Evolutionary conservation across 192 early-diverging fungal genomes (phyloP).

Genomic region (Gaertneriomyces sp.): DNA sequence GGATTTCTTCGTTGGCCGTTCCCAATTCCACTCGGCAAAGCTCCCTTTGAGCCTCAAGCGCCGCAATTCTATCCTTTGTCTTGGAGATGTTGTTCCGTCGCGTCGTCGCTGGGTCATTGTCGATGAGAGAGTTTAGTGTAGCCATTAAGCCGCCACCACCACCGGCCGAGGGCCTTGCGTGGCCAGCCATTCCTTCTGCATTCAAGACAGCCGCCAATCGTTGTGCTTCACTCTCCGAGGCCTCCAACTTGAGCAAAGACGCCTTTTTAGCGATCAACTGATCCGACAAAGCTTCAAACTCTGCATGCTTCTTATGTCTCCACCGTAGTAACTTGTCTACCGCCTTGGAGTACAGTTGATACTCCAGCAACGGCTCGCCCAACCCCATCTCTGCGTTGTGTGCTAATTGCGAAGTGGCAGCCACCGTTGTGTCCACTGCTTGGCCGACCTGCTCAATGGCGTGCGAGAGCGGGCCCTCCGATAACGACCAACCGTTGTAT

Average conservation of each 20-base stretch:
- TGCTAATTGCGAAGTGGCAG: slow-evolving; percentile 67
- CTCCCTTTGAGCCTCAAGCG: slow-evolving; percentile 78
- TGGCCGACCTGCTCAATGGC: slow-evolving; percentile 91
- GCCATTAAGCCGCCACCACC: slow-evolving; percentile 28
- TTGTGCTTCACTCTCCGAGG: slow-evolving; percentile 61
- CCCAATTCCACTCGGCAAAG: slow-evolving; percentile 67
- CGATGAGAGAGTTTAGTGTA: slow-evolving; percentile 91
- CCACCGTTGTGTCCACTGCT: slow-evolving; percentile 81
- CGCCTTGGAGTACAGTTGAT: slow-evolving; percentile 80
- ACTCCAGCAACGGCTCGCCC: slow-evolving; percentile 80
- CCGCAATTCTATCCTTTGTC: slow-evolving; percentile 72
- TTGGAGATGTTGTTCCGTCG: slow-evolving; percentile 85
- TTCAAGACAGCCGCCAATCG: slow-evolving; percentile 68
- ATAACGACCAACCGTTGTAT: slow-evolving; percentile 93
- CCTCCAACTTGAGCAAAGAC: slow-evolving; percentile 38
- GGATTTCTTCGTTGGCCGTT: slow-evolving; percentile 75
- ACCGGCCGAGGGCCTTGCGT: slow-evolving; percentile 9
- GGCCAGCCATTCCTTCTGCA: slow-evolving; percentile 56
- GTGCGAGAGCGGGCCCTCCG: slow-evolving; percentile 70
- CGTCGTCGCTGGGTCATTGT: slow-evolving; percentile 88
- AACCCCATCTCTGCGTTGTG: slow-evolving; percentile 72
- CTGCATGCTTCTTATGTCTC: slow-evolving; percentile 78
- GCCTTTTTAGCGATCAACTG: slow-evolving; percentile 34
- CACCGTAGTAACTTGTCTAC: slow-evolving; percentile 85
- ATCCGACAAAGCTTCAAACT: slow-evolving; percentile 47